Percentiles rank a stretch among this genome's conserved stretches.
phyloP scores from a whole-genome alignment of 176 grass and related monocot species.

The Chloris gayana region DNA sequence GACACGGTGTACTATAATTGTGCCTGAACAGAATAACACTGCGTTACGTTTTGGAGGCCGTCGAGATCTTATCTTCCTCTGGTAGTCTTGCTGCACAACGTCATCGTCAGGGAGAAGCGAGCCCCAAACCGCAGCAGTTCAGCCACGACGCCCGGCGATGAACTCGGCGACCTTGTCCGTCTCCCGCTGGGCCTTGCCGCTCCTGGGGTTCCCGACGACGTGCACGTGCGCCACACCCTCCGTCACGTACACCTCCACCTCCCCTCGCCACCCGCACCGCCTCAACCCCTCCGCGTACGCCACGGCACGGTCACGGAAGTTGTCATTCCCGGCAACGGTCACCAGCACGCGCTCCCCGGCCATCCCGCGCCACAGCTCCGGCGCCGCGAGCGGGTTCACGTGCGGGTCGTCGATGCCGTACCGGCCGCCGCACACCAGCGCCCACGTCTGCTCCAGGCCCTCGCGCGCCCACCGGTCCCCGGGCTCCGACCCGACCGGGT shows the following conservation, averaged over 20 bases:
- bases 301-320: slow-evolving; percentile 63
- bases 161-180: slow-evolving; percentile 44
- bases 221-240: slow-evolving; percentile 50
- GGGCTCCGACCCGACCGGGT: slow-evolving; percentile 38
- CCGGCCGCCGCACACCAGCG: slow-evolving; percentile 52
- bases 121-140: not conserved
- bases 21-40: too few relatives aligned
- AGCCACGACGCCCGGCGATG: slow-evolving; percentile 14
- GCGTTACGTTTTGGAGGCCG: too few relatives aligned
- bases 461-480: slow-evolving; percentile 35
- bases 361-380: slow-evolving; percentile 47
- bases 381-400: slow-evolving; percentile 65
- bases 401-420: slow-evolving; percentile 64
- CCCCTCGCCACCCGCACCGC: slow-evolving; percentile 44
- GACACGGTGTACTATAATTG: too few relatives aligned
- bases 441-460: slow-evolving; percentile 39
- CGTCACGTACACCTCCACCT: slow-evolving; percentile 50
- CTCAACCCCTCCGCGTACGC: slow-evolving; percentile 45
- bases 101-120: not conserved
- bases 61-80: too few relatives aligned
- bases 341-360: slow-evolving; percentile 58
- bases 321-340: slow-evolving; percentile 69
- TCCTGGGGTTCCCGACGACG: slow-evolving; percentile 35
- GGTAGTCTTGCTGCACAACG: too few relatives aligned
- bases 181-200: slow-evolving; percentile 39